Conservation (phyloP, 176 grass and related monocot genomes). For the Lolium rigidum region DNA sequence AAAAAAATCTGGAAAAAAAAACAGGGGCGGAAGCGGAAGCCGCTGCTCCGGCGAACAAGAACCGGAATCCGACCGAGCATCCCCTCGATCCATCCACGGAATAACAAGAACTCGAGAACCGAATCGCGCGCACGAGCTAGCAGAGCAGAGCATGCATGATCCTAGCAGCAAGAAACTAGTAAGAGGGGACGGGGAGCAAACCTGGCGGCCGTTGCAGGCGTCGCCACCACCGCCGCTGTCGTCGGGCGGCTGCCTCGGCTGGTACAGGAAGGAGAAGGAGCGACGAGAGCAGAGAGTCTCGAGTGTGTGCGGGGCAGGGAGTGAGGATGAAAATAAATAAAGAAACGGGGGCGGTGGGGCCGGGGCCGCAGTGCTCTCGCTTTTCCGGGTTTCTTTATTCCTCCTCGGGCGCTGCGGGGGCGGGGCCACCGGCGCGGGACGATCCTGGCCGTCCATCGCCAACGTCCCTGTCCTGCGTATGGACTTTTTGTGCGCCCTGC, state of each 20-base stretch:
- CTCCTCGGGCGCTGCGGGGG: constrained; percentile 42
- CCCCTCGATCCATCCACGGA: not conserved
- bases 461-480: constrained; percentile 39
- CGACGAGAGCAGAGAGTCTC: constrained; percentile 11
- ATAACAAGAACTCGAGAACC: not conserved
- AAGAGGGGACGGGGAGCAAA: not conserved
- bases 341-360: constrained; percentile 22
- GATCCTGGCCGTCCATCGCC: constrained; percentile 54
- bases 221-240: constrained; percentile 6
- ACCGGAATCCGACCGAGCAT: not conserved
- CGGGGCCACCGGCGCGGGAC: not conserved
- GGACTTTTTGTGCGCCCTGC: constrained; percentile 46
- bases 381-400: constrained; percentile 45
- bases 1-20: not conserved
- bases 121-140: constrained; percentile 7
- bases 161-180: not conserved
- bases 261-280: constrained; percentile 10
- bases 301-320: constrained; percentile 32
- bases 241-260: constrained; percentile 10
- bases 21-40: not conserved
- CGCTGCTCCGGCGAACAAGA: not conserved
- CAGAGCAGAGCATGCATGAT: not conserved
- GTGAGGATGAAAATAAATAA: constrained; percentile 45
- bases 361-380: constrained; percentile 41
- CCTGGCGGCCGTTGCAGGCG: constrained; percentile 20